Percentiles rank a stretch among this genome's conserved stretches.
Evolutionary conservation across 2,329 filamentous ascomycete genomes (phyloP).

Genomic region (Penicillium verrucosum): DNA sequence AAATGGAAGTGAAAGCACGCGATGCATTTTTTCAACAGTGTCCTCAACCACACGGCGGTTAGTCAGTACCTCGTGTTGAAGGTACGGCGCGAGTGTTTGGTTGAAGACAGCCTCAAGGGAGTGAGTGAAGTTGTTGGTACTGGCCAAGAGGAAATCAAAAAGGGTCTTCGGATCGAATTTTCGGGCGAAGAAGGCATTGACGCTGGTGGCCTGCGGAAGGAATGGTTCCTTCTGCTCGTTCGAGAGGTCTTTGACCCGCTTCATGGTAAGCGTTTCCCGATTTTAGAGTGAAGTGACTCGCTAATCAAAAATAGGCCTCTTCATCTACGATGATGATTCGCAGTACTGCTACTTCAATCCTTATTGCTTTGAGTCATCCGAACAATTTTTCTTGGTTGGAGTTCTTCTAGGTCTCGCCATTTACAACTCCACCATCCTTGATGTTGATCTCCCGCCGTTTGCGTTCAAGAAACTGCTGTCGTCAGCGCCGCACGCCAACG

Average conservation of each 20-base stretch:
- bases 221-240: constrained; percentile 88
- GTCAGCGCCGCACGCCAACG: constrained; percentile 63
- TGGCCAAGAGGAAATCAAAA: constrained; percentile 82
- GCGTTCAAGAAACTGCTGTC: constrained; percentile 83
- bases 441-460: constrained; percentile 83
- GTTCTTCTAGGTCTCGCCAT: constrained; percentile 85
- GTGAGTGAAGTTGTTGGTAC: constrained; percentile 83
- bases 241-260: constrained; percentile 88
- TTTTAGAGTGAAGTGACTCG: not conserved
- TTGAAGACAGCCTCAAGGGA: constrained; percentile 79
- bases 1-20: constrained; percentile 84
- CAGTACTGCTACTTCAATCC: constrained; percentile 92
- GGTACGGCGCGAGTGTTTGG: constrained; percentile 78
- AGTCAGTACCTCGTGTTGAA: constrained; percentile 75
- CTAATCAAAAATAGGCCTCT: constrained; percentile 62
- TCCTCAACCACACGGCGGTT: constrained; percentile 69
- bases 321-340: constrained; percentile 87
- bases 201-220: constrained; percentile 82
- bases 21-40: constrained; percentile 87
- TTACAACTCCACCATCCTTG: constrained; percentile 90
- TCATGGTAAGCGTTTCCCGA: constrained; percentile 60
- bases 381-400: constrained; percentile 87
- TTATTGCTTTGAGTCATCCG: constrained; percentile 81
- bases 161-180: constrained; percentile 81
- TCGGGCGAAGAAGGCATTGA: constrained; percentile 87